Conservation (phyloP, 73 alveolate species). For the Paramecium primaurelia region DNA sequence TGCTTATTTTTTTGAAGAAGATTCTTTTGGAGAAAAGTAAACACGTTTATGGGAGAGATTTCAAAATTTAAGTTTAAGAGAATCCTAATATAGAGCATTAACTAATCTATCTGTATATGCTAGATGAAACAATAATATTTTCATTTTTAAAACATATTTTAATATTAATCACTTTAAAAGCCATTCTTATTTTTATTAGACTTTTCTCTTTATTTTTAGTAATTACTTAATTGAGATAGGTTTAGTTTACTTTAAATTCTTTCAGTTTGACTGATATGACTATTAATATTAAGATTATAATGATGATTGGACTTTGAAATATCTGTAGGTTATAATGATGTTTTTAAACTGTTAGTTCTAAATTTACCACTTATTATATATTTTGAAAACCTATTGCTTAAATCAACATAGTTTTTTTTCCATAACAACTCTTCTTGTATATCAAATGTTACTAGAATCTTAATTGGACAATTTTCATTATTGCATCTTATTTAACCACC, state of each 20-base stretch:
- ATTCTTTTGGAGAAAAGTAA: not conserved
- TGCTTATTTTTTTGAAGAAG: slow-evolving; percentile 48
- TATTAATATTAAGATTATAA: not conserved
- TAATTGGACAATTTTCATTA: not conserved
- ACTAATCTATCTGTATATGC: slow-evolving; percentile 23
- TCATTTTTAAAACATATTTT: not conserved
- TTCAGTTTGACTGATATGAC: not conserved
- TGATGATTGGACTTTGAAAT: not conserved
- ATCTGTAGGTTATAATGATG: not conserved
- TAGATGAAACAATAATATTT: slow-evolving; percentile 6
- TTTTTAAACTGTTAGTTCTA: slow-evolving; percentile 32
- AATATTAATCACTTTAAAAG: not conserved
- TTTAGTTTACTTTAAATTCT: not conserved
- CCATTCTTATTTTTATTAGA: not conserved
- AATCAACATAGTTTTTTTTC: not conserved
- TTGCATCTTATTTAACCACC: slow-evolving; percentile 36
- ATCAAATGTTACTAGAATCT: not conserved
- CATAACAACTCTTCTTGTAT: not conserved
- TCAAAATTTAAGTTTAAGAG: not conserved
- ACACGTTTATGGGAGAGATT: not conserved
- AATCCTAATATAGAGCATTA: not conserved
- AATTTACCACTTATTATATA: not conserved
- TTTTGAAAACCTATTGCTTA: not conserved
- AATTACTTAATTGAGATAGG: not conserved
- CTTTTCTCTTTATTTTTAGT: not conserved